Evolutionary conservation across 257 asterid genomes (phyloP), one percentile per base, ranked within the genome.

Genomic region (Pogostemon cablin): DNA sequence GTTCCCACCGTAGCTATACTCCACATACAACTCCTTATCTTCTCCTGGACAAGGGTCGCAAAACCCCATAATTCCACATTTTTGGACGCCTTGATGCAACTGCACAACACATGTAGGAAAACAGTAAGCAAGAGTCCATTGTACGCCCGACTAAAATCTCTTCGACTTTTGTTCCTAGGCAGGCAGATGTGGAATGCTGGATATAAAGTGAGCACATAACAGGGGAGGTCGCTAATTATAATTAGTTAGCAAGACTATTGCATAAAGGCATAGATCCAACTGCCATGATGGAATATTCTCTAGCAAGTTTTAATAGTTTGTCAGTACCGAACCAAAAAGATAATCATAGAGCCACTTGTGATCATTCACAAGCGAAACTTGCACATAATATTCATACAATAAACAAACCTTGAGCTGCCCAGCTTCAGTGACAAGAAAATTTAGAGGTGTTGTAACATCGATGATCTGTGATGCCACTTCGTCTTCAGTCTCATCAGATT

Each of bases 51-150:
- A 95, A 82, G 98, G 96, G 88, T 95, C 98, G 10, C 98, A 95
- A 73, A 88, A 95, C n/a, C 99, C 99, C 98, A 95, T 95, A 59
- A 95, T 92, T 70, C 99, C 98, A 0, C 96, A 91, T 77, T 91
- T 92, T 81, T 90, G 92, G 55, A 92, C 93, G 44, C 98, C 96
- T 53, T 81, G 91, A 20, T 95, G 97, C 34, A 95, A 90, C 99
- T 95, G 89, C 81, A 82, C 41, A 74, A 47, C 32, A 72, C 59
- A 59, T 15, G 54, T 47, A 50, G 9, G 7, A 37, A 57, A 52
- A 42, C 1, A 50, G 40, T 53, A 72, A 44, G 48, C 48, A 48
- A 43, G 3, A 44, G 48, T 25, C 56, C 50, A 15, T 39, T 6
- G 54, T 34, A 25, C 32, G 32, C 5, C 71, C 52, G 32, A n/a